These are phyloP conservation scores for Naematelia encephala DNA, from an alignment of 768 basidiomycete species.

Conservation along the genomic window DNA sequence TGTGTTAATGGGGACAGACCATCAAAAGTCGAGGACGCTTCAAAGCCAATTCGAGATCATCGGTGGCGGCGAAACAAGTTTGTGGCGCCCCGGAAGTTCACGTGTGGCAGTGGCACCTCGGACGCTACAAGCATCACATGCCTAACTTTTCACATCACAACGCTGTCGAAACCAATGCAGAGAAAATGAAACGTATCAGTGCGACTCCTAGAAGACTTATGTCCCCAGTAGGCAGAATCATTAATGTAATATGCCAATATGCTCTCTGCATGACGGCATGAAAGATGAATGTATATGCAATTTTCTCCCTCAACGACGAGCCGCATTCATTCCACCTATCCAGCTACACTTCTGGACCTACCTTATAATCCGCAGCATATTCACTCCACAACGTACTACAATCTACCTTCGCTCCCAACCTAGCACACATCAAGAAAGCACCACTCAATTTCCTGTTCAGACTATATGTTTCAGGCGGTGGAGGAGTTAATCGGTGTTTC, in stretches of 20 bases:
- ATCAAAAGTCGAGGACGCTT: neutral
- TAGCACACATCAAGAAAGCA: conserved; percentile 55
- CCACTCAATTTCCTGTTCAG: conserved; percentile 65
- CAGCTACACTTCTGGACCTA: too few species aligned
- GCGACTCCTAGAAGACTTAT: too few species aligned
- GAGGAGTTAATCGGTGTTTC: conserved; percentile 78
- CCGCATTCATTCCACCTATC: too few species aligned
- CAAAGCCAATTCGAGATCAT: neutral
- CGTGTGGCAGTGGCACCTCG: neutral
- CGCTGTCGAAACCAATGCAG: too few species aligned
- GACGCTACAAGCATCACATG: neutral
- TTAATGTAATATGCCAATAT: too few species aligned
- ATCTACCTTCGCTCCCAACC: conserved; percentile 70
- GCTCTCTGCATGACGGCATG: too few species aligned
- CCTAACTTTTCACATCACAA: neutral
- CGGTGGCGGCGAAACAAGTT: neutral
- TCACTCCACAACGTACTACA: conserved; percentile 73
- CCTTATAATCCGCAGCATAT: conserved; percentile 55
- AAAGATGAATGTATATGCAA: neutral
- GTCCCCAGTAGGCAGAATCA: too few species aligned
- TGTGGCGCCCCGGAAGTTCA: neutral
- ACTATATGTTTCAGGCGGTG: conserved; percentile 90
- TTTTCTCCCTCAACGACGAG: too few species aligned
- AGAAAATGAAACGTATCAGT: too few species aligned
- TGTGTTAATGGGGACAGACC: neutral